These are phyloP conservation scores for Striga asiatica DNA, from an alignment of 257 asterid genomes.

Conservation along the genomic window DNA sequence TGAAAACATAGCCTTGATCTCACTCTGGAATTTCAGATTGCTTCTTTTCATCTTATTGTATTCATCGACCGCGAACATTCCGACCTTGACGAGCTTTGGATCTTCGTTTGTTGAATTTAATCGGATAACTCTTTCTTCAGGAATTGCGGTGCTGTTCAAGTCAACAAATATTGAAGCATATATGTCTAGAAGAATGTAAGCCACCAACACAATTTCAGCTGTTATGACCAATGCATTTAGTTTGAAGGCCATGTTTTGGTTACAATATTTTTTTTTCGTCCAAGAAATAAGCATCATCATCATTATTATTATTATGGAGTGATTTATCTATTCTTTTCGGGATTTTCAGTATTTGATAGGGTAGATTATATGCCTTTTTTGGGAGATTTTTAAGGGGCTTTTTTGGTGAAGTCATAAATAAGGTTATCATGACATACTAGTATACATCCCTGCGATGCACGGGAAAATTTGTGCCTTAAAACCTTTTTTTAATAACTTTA, in stretches of 20 bases:
- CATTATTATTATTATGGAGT: too few species aligned
- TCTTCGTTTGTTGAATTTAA: conserved; percentile 6
- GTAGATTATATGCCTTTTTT: too few species aligned
- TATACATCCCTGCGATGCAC: too few species aligned
- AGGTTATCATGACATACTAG: too few species aligned
- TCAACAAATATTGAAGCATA: neutral
- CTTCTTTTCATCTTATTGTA: conserved; percentile 5
- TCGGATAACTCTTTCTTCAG: neutral
- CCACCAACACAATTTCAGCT: conserved; percentile 4
- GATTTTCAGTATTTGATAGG: too few species aligned
- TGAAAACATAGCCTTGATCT: conserved; percentile 1
- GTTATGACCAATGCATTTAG: neutral
- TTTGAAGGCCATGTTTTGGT: conserved; percentile 1
- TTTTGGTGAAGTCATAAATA: too few species aligned
- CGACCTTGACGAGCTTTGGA: conserved; percentile 7
- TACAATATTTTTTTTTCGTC: neutral
- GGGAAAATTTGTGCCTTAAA: too few species aligned
- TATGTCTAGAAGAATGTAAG: conserved; percentile 7
- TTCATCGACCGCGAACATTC: conserved; percentile 12
- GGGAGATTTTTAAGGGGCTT: too few species aligned
- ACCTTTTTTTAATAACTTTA: too few species aligned
- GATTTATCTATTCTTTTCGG: too few species aligned
- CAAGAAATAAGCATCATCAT: too few species aligned
- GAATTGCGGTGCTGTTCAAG: neutral
- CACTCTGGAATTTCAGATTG: neutral